phyloP scores from a whole-genome alignment of 257 asterid genomes.

The Lycium barbarum region DNA sequence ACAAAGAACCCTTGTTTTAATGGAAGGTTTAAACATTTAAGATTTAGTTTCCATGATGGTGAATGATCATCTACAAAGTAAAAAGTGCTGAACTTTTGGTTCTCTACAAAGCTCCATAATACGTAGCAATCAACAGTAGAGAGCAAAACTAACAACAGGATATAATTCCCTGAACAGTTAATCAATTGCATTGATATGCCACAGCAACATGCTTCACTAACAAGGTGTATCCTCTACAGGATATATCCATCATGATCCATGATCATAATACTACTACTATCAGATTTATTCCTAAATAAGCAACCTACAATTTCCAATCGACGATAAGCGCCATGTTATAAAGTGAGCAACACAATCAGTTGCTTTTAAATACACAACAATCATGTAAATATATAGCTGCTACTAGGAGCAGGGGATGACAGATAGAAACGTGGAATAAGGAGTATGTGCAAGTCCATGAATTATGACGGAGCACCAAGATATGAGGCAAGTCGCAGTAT shows the following conservation, averaged over 20 bases:
- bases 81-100: background rate
- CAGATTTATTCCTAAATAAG: slow-evolving; percentile 26
- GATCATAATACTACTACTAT: background rate
- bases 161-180: background rate
- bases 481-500: slow-evolving; percentile 93
- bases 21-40: background rate
- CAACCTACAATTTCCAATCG: slow-evolving; percentile 13
- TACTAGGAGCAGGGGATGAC: background rate
- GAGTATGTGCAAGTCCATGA: background rate
- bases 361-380: background rate
- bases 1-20: background rate
- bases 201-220: background rate
- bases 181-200: background rate
- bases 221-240: background rate
- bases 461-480: slow-evolving; percentile 93
- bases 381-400: background rate
- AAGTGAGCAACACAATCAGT: background rate
- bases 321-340: slow-evolving; percentile 10
- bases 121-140: background rate
- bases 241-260: background rate
- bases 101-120: background rate
- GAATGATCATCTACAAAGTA: background rate
- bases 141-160: background rate
- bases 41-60: background rate
- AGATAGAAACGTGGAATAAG: background rate